Base-by-base conservation (phyloP, 73 alveolate genomes). In the Diophrys sp. region DNA sequence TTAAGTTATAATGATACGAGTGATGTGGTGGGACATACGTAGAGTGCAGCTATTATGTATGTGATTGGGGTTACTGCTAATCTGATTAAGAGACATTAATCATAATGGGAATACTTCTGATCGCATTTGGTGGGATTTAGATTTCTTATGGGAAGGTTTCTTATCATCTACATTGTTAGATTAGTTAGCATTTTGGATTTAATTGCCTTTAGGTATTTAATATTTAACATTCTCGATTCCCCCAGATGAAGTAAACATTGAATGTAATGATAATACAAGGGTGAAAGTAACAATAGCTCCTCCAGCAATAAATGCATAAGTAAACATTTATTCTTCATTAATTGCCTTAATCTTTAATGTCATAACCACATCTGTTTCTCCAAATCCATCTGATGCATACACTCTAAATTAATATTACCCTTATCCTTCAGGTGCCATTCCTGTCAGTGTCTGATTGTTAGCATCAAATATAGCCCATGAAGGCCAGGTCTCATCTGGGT, bases 161-260 rank as follows among this genome's bases (percentile, higher is more conserved):
- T n/a, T n/a, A n/a, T n/a, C n/a, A n/a, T n/a, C n/a, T n/a, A n/a
- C n/a, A n/a, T n/a, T n/a, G n/a, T n/a, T n/a, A n/a, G n/a, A n/a
- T n/a, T n/a, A n/a, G n/a, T n/a, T n/a, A n/a, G n/a, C n/a, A n/a
- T n/a, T n/a, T n/a, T n/a, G n/a, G n/a, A n/a, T n/a, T n/a, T n/a
- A n/a, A n/a, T n/a, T n/a, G n/a, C n/a, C n/a, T n/a, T n/a, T n/a
- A n/a, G n/a, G n/a, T n/a, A n/a, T n/a, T n/a, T n/a, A n/a, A n/a
- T n/a, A n/a, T n/a, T n/a, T n/a, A n/a, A n/a, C n/a, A n/a, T n/a
- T n/a, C n/a, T n/a, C n/a, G n/a, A n/a, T n/a, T n/a, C n/a, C n/a
- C n/a, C n/a, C n/a, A n/a, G n/a, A n/a, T 44, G 62, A 44, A 44
- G 62, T 44, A 44, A 44, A 44, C 62, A 44, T 44, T 44, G 62